phyloP scores from a whole-genome alignment of 140 eudicot genomes.

The Bidens hawaiensis region DNA sequence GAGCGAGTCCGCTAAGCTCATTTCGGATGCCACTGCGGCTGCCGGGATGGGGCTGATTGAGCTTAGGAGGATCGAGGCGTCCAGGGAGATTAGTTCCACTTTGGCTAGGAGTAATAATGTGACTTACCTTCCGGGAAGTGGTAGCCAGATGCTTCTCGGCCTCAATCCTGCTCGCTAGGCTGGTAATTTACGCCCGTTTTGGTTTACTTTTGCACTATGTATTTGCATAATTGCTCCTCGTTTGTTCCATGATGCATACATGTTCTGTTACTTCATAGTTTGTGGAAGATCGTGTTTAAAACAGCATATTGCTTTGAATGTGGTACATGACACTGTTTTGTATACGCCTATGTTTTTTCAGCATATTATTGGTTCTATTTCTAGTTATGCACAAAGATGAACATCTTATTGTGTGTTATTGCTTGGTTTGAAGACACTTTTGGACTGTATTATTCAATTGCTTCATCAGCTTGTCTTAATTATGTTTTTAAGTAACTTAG shows the following conservation, averaged over 20 bases:
- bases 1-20: conserved; percentile 82
- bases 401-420: neutral
- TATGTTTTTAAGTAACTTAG: too few species aligned
- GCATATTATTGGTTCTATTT: too few species aligned
- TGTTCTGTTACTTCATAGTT: too few species aligned
- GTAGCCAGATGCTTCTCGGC: conserved; percentile 62
- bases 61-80: conserved; percentile 86
- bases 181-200: conserved; percentile 20
- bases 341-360: too few species aligned
- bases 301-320: too few species aligned
- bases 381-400: neutral
- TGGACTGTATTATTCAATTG: neutral
- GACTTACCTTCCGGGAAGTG: conserved; percentile 48
- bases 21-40: conserved; percentile 68
- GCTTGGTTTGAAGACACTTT: neutral
- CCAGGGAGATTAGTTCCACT: conserved; percentile 57
- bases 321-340: too few species aligned
- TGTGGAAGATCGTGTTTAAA: too few species aligned
- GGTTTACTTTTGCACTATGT: too few species aligned
- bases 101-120: conserved; percentile 55
- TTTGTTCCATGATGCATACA: too few species aligned
- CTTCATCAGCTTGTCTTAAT: neutral
- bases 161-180: conserved; percentile 54
- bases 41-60: conserved; percentile 85
- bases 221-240: too few species aligned